These are phyloP conservation scores for Colletotrichum sp. DNA, from an alignment of 2,329 filamentous ascomycete species.

Conservation along the genomic window DNA sequence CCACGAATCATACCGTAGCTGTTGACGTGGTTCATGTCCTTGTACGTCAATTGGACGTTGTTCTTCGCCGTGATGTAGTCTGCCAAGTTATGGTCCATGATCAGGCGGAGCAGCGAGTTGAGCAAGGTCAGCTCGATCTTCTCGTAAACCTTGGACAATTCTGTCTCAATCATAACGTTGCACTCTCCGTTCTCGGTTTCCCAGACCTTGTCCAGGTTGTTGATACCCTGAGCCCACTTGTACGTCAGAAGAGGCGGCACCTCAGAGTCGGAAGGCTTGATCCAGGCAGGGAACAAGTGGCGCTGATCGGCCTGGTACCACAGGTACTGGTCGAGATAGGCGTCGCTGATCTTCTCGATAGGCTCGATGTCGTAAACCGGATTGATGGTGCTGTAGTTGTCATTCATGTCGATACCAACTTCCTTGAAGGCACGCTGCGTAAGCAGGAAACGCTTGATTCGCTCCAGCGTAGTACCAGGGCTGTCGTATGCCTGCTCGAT, in stretches of 20 bases:
- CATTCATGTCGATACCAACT: conserved; percentile 99
- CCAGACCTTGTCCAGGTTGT: conserved; percentile 96
- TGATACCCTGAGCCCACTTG: conserved; percentile 99
- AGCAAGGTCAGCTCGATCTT: conserved; percentile 97
- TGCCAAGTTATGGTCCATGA: conserved; percentile 99
- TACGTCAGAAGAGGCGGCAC: conserved; percentile 93
- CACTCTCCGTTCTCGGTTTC: conserved; percentile 92
- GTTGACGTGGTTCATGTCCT: conserved; percentile 99
- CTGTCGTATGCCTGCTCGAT: conserved; percentile 99
- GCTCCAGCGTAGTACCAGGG: conserved; percentile 90
- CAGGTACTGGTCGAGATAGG: conserved; percentile 96
- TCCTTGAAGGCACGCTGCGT: conserved; percentile 99
- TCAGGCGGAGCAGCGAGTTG: conserved; percentile 88
- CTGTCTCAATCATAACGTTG: conserved; percentile 98
- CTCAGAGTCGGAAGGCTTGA: conserved; percentile 98
- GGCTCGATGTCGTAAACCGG: conserved; percentile 99
- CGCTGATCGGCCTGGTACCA: conserved; percentile 99
- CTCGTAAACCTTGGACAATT: conserved; percentile 98
- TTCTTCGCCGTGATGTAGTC: conserved; percentile 99
- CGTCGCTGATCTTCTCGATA: conserved; percentile 99
- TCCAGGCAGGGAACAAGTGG: conserved; percentile 97
- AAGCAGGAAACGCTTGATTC: conserved; percentile 95
- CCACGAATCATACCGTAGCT: conserved; percentile 98
- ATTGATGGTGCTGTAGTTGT: conserved; percentile 99
- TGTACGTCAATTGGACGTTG: conserved; percentile 98